Conservation (phyloP, 1,284 basidiomycete genomes). For the Ustilago loliicola region DNA sequence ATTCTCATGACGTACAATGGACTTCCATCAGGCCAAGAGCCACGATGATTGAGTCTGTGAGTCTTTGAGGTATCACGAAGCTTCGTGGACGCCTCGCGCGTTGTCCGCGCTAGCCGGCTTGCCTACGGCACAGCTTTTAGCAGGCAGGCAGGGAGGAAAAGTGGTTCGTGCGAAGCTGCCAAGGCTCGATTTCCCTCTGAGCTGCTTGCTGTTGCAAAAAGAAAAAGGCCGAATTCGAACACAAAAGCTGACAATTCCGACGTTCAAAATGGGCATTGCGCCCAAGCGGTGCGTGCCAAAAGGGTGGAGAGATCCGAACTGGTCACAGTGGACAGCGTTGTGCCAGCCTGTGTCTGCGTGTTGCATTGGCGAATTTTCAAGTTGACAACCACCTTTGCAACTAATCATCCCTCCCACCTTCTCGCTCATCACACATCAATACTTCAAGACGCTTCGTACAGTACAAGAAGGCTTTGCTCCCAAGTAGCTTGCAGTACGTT, state of each 20-base stretch:
- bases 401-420: not conserved
- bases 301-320: constrained; percentile 33
- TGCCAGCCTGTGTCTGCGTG: constrained; percentile 1
- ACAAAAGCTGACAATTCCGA: not conserved
- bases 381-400: not conserved
- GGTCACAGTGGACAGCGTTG: not conserved
- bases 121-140: constrained; percentile 4
- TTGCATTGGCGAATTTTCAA: constrained; percentile 1
- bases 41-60: too few relatives aligned
- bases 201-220: not conserved
- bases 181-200: not conserved
- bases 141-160: not conserved
- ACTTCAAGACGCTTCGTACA: not conserved
- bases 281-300: not conserved
- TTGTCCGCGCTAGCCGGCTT: not conserved
- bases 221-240: not conserved
- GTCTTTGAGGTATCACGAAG: too few relatives aligned
- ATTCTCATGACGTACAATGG: too few relatives aligned
- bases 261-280: not conserved
- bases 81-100: too few relatives aligned
- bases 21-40: too few relatives aligned
- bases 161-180: constrained; percentile 10
- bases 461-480: not conserved
- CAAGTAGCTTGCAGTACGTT: not conserved
- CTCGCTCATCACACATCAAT: not conserved